Evolutionary conservation across 345 rosid genomes (phyloP).

Genomic region (Eucalyptus polyanthemos): DNA sequence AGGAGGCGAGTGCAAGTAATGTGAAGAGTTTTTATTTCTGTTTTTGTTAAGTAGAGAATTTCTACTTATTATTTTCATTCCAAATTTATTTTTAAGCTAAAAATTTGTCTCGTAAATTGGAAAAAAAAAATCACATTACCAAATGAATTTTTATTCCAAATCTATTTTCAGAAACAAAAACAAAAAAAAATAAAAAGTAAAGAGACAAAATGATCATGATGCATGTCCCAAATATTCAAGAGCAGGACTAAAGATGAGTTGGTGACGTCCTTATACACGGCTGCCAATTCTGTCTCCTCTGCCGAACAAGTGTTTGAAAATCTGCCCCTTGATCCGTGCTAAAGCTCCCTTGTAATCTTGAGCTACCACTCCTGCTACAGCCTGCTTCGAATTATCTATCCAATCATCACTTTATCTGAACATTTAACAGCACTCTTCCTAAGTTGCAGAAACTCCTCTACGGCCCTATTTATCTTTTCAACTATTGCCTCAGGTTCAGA

Average conservation of each 20-base stretch:
- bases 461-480: not conserved
- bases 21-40: rapidly evolving
- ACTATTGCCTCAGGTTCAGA: not conserved
- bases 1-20: too few relatives aligned
- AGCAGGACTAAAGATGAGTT: rapidly evolving
- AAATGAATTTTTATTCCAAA: rapidly evolving
- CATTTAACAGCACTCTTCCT: not conserved
- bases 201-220: too few relatives aligned
- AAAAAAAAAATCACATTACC: too few relatives aligned
- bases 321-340: not conserved
- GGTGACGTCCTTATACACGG: not conserved
- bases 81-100: too few relatives aligned
- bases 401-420: not conserved
- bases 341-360: not conserved
- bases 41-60: too few relatives aligned
- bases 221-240: rapidly evolving
- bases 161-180: rapidly evolving
- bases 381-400: not conserved
- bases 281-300: not conserved
- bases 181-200: too few relatives aligned
- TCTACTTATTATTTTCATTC: too few relatives aligned
- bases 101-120: rapidly evolving
- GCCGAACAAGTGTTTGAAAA: not conserved
- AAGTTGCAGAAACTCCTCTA: not conserved
- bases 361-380: not conserved